Percentiles rank a stretch among this genome's conserved stretches.
Evolutionary conservation across 2,329 filamentous ascomycete genomes (phyloP).

Genomic region (Zymoseptoria tritici): DNA sequence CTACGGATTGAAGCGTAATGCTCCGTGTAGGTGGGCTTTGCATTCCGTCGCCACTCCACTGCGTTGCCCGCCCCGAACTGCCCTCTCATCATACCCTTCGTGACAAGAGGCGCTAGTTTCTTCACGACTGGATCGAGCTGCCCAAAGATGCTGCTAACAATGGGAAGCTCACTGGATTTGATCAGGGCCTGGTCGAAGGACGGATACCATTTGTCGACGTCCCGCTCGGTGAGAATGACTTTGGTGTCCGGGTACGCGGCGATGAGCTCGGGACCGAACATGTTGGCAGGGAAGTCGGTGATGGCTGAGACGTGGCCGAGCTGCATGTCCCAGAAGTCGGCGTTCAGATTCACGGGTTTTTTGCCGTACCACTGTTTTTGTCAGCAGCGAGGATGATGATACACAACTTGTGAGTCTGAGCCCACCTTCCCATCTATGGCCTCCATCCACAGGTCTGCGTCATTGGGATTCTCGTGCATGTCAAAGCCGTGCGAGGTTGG

Average conservation of each 20-base stretch:
- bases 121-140: conserved; percentile 1
- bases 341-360: conserved; percentile 4
- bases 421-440: conserved; percentile 49
- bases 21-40: conserved; percentile 1
- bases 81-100: conserved; percentile 10
- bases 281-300: conserved; percentile 27
- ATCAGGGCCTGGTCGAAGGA: conserved; percentile 14
- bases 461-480: conserved; percentile 45
- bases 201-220: conserved; percentile 13
- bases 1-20: neutral
- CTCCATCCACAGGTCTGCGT: conserved; percentile 59
- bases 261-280: conserved; percentile 31
- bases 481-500: conserved; percentile 18
- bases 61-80: conserved; percentile 7
- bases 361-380: conserved; percentile 6
- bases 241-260: conserved; percentile 23
- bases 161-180: conserved; percentile 4
- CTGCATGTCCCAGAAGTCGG: conserved; percentile 24
- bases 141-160: neutral
- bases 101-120: conserved; percentile 3
- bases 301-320: conserved; percentile 27
- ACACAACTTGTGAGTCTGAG: neutral
- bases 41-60: conserved; percentile 8
- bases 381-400: neutral
- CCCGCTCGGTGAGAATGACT: conserved; percentile 20